These are phyloP conservation scores for Penicillium sclerotiorum DNA, from an alignment of 2,329 filamentous ascomycete species.

Conservation along the genomic window DNA sequence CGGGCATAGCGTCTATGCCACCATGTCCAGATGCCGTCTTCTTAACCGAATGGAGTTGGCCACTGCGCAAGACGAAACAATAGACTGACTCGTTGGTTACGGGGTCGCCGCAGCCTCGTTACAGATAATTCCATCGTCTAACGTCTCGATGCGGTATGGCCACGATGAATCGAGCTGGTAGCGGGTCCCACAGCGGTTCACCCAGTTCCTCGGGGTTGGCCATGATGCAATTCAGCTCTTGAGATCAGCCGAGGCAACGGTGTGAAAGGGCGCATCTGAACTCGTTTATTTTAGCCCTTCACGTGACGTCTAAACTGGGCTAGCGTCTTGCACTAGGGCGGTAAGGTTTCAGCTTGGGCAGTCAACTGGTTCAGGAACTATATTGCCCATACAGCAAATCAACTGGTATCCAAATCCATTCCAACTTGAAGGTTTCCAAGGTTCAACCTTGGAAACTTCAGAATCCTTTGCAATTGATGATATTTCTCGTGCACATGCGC, in stretches of 20 bases:
- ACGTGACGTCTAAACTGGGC: background rate
- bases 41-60: background rate
- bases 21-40: background rate
- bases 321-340: too few species aligned
- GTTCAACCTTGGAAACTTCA: too few species aligned
- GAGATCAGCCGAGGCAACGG: background rate
- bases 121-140: background rate
- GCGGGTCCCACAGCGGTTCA: background rate
- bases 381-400: too few species aligned
- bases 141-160: background rate
- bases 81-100: background rate
- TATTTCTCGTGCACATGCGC: too few species aligned
- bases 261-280: background rate
- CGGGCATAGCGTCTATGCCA: background rate
- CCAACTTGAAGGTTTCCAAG: background rate
- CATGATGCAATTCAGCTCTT: slow-evolving; percentile 2
- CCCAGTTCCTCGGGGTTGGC: background rate
- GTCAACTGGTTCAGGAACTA: too few species aligned
- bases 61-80: background rate
- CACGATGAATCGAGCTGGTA: background rate
- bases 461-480: too few species aligned
- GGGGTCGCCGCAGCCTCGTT: background rate
- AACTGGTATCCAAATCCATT: background rate
- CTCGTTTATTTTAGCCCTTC: background rate
- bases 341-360: too few species aligned